Evolutionary conservation across 371 early-diverging fungal genomes (phyloP).

Genomic region (Syncephalastrum contaminatum): DNA sequence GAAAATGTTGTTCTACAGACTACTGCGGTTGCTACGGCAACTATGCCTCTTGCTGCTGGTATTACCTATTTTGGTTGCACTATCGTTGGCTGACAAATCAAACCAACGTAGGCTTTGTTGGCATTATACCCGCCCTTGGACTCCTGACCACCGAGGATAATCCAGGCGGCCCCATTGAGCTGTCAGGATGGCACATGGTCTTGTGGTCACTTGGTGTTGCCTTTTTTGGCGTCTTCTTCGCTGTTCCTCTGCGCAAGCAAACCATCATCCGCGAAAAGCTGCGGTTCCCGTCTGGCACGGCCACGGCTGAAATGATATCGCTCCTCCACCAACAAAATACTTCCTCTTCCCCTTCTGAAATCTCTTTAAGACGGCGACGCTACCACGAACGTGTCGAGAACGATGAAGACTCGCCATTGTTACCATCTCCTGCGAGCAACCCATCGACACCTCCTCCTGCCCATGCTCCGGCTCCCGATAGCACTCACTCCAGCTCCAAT

Average conservation of each 20-base stretch:
- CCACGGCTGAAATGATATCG: constrained; percentile 85
- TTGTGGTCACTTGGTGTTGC: constrained; percentile 83
- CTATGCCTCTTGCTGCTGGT: constrained; percentile 83
- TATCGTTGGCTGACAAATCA: background rate
- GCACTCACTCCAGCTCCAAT: background rate
- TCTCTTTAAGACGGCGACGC: background rate
- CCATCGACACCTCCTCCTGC: constrained; percentile 3
- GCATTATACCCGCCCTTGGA: constrained; percentile 74
- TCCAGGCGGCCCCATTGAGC: constrained; percentile 43
- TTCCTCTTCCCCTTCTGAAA: background rate
- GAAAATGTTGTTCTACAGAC: constrained; percentile 86
- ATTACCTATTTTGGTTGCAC: background rate
- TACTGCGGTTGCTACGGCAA: constrained; percentile 81
- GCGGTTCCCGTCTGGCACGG: constrained; percentile 85
- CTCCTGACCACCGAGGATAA: constrained; percentile 60
- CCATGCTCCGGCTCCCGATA: background rate
- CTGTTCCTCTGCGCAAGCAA: constrained; percentile 79
- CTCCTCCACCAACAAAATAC: constrained; percentile 59
- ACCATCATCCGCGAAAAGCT: constrained; percentile 80
- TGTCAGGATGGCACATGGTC: constrained; percentile 54
- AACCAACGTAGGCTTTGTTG: constrained; percentile 62
- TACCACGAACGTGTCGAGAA: constrained; percentile 2
- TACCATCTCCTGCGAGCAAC: constrained; percentile 3
- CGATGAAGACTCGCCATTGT: constrained; percentile 12
- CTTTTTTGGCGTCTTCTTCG: constrained; percentile 91